Conservation (phyloP, 2,329 filamentous ascomycete species). For the Cordyceps cateniannulata region DNA sequence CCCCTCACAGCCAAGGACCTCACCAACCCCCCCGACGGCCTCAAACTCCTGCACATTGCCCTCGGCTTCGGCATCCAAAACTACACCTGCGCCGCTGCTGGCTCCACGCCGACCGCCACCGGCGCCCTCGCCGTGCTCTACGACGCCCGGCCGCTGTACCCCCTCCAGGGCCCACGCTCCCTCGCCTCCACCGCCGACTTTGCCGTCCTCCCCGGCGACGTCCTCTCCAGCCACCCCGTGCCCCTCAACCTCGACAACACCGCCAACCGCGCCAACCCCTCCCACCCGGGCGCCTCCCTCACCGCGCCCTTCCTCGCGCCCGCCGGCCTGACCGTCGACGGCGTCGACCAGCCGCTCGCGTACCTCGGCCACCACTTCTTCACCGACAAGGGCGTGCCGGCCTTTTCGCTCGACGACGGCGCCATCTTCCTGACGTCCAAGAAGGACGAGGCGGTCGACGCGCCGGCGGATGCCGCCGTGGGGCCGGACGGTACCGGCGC, state of each 20-base stretch:
- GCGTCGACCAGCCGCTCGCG: constrained; percentile 27
- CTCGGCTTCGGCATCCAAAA: constrained; percentile 63
- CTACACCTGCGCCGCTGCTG: constrained; percentile 51
- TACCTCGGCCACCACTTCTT: constrained; percentile 64
- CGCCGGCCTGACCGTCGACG: constrained; percentile 31
- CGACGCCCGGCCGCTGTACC: constrained; percentile 49
- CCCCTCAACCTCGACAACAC: constrained; percentile 41
- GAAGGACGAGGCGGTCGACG: constrained; percentile 43
- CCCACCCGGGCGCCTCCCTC: constrained; percentile 35
- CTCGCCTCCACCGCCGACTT: constrained; percentile 32
- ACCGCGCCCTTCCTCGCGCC: constrained; percentile 40
- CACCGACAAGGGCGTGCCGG: constrained; percentile 44
- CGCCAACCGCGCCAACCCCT: constrained; percentile 23
- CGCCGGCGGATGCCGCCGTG: constrained; percentile 42
- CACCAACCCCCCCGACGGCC: constrained; percentile 30
- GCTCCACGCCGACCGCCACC: constrained; percentile 30
- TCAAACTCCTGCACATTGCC: constrained; percentile 46
- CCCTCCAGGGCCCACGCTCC: constrained; percentile 32
- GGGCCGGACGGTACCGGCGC: constrained; percentile 44
- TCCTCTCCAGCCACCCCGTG: constrained; percentile 34
- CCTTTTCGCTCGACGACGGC: constrained; percentile 47
- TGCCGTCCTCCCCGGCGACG: constrained; percentile 31
- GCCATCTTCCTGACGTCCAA: constrained; percentile 35
- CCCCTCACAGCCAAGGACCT: constrained; percentile 35
- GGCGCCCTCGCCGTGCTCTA: constrained; percentile 56